Conservation (phyloP, 1,139 yeast genomes). For the Debaryomyces nepalensis region DNA sequence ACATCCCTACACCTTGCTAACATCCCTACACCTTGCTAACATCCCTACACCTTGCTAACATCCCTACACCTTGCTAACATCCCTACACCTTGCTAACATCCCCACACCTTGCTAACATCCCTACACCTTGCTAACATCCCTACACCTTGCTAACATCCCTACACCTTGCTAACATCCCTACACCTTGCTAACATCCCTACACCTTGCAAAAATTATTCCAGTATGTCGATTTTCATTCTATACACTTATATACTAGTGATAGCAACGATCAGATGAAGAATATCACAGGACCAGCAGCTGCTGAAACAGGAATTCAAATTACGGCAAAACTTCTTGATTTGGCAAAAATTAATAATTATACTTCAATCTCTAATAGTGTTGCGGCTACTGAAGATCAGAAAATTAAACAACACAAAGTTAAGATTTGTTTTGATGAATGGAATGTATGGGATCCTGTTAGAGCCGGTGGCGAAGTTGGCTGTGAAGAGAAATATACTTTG, state of each 20-base stretch:
- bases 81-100: too few relatives aligned
- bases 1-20: too few relatives aligned
- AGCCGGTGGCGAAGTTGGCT: constrained; percentile 34
- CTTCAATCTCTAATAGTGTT: constrained; percentile 18
- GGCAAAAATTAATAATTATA: constrained; percentile 26
- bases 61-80: too few relatives aligned
- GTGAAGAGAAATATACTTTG: constrained; percentile 34
- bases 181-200: too few relatives aligned
- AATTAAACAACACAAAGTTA: constrained; percentile 22
- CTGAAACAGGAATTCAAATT: constrained; percentile 34
- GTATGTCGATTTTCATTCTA: constrained; percentile 34
- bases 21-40: too few relatives aligned
- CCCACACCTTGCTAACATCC: too few relatives aligned
- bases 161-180: too few relatives aligned
- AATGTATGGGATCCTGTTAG: constrained; percentile 40
- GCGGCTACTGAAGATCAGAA: constrained; percentile 14
- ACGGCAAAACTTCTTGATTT: constrained; percentile 31
- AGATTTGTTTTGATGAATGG: constrained; percentile 41
- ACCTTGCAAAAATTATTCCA: constrained; percentile 28
- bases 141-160: too few relatives aligned
- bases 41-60: too few relatives aligned
- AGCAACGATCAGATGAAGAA: constrained; percentile 28
- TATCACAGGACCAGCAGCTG: constrained; percentile 33
- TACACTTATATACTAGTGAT: constrained; percentile 34
- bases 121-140: too few relatives aligned